Conservation (phyloP, 768 basidiomycete species). For the Amanita rubescens region DNA sequence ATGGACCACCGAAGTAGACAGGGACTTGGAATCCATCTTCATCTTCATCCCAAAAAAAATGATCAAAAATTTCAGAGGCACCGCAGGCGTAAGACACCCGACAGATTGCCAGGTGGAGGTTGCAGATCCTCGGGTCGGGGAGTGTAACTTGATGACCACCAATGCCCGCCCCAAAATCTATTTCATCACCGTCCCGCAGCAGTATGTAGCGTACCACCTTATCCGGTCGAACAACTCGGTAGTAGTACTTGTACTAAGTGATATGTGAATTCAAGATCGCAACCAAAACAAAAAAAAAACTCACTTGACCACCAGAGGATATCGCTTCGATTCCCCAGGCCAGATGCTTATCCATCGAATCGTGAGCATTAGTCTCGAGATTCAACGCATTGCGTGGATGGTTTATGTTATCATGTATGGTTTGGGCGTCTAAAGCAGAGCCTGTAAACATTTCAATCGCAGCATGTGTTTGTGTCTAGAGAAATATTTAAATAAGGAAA, state of each 20-base stretch:
- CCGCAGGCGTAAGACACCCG: slow-evolving; percentile 5
- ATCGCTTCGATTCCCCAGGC: slow-evolving; percentile 10
- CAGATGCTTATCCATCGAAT: slow-evolving; percentile 9
- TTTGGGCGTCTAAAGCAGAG: neutral
- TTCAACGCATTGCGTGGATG: slow-evolving; percentile 8
- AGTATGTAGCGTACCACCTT: neutral
- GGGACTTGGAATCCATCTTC: slow-evolving; percentile 6
- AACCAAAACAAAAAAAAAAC: slow-evolving; percentile 1
- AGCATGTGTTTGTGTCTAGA: slow-evolving; percentile 3
- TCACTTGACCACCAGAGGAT: neutral
- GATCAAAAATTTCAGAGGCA: slow-evolving; percentile 7
- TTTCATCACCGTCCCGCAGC: slow-evolving; percentile 6
- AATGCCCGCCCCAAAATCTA: slow-evolving; percentile 7
- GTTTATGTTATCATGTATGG: neutral
- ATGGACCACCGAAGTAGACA: slow-evolving; percentile 5
- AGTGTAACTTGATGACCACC: neutral
- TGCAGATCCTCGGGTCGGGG: slow-evolving; percentile 7
- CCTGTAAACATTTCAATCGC: slow-evolving; percentile 2
- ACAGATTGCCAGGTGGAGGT: slow-evolving; percentile 8
- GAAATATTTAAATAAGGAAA: neutral
- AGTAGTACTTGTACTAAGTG: slow-evolving; percentile 9
- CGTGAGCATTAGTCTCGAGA: slow-evolving; percentile 18
- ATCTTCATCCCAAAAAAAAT: slow-evolving; percentile 9
- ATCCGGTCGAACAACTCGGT: slow-evolving; percentile 5
- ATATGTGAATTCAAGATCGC: slow-evolving; percentile 3